Percentiles rank a stretch among this genome's conserved stretches.
Evolutionary conservation across 2,329 filamentous ascomycete genomes (phyloP).

Genomic region (Sarocladiaceae sp.): DNA sequence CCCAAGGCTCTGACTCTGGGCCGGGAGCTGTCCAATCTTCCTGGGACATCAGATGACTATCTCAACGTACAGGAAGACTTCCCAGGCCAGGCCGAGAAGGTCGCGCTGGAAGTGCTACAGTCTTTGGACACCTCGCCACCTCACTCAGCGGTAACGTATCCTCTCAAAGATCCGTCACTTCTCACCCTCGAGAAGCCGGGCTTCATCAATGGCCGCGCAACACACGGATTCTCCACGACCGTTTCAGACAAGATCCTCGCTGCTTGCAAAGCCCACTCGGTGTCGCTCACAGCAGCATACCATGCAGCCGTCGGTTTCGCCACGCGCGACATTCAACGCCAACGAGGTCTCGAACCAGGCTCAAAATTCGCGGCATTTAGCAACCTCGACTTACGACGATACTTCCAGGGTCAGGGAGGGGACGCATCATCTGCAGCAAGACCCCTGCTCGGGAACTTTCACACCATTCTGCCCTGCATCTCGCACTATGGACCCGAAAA

Average conservation of each 20-base stretch:
- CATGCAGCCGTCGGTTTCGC: constrained; percentile 6
- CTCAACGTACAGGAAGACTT: constrained; percentile 3
- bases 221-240: neutral
- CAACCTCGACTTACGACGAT: constrained; percentile 3
- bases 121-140: constrained; percentile 5
- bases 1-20: constrained; percentile 8
- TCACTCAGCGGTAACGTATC: constrained; percentile 7
- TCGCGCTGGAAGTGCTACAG: neutral
- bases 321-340: constrained; percentile 1
- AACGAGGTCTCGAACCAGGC: constrained; percentile 1
- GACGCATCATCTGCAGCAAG: neutral
- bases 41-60: constrained; percentile 11
- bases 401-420: neutral
- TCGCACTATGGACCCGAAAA: constrained; percentile 3
- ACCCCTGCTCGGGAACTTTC: constrained; percentile 3
- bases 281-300: constrained; percentile 3
- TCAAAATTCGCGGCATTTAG: constrained; percentile 7
- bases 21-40: constrained; percentile 9
- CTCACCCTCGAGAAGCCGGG: neutral
- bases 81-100: neutral
- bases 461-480: constrained; percentile 6
- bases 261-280: neutral
- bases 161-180: constrained; percentile 1
- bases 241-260: neutral
- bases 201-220: constrained; percentile 2